Evolutionary conservation across 1,284 basidiomycete genomes (phyloP), one percentile per base, ranked within the genome.

Genomic region (Cutaneotrichosporon sp.): DNA sequence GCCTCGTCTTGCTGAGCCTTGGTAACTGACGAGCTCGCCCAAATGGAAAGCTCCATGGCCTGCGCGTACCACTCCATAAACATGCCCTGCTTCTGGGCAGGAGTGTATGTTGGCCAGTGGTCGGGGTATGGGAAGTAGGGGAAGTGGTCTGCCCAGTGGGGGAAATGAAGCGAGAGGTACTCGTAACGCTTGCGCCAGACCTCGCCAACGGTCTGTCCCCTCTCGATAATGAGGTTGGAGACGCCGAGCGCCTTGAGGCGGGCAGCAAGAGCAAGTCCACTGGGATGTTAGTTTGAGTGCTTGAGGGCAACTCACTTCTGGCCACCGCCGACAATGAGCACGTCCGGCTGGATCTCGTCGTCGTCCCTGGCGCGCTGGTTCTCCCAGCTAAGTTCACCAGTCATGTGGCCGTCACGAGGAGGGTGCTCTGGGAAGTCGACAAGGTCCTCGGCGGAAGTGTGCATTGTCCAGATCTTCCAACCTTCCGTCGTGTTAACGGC

Each of bases 31-130:
- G 81, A 77, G 2, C 78, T 80, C 4, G 55, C 59, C 72, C 72
- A 74, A 18, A 63, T 54, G 38, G 55, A 40, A 14, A 74, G 63
- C 52, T 74, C 72, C 58, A 73, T 52, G 10, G 65, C 60, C 17
- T 41, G 39, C 12, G 59, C 67, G 51, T 73, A 74, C 52, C 57
- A 60, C 51, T 73, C 65, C 44, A 73, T 52, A 56, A 56, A 73
- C 30, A 58, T 44, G 15, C 60, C 65, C 8, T 56, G 54, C 57
- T 77, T 62, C 18, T 70, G 73, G 14, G 82, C 80, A 1, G 83
- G 82, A 0, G 81, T 79, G 61, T 79, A 83, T 0, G 81, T 79
- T 0, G 84, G 83, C 83, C 84, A 86, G 17, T 70, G 66, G 12
- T 61, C 38, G 21, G 77, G 77, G 57, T 72, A 79, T 3, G 64